Evolutionary conservation across 352 stramenopile species (phyloP), one percentile per base, ranked within the genome.

Genomic region (Globisporangium polare): DNA sequence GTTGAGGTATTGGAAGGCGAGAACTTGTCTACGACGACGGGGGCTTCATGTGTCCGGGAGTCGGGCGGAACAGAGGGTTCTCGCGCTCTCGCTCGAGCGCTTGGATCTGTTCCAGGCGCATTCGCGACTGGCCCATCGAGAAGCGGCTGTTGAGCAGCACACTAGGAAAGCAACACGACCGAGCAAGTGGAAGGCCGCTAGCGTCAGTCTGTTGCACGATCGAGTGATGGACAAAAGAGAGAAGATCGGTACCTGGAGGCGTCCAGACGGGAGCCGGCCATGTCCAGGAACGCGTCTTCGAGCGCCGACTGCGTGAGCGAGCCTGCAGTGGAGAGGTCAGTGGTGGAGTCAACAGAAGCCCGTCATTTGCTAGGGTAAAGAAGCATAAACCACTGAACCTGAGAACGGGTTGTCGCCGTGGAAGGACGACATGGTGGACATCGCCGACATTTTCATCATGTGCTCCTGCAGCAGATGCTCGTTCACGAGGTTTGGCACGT

Each of bases 201-300:
- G n/a, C n/a, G n/a, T n/a, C n/a, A n/a, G n/a, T n/a, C n/a, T n/a
- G n/a, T n/a, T n/a, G n/a, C n/a, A n/a, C n/a, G n/a, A n/a, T n/a
- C n/a, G n/a, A n/a, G n/a, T n/a, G n/a, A n/a, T n/a, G n/a, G n/a
- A n/a, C n/a, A n/a, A n/a, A n/a, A n/a, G n/a, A n/a, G 20, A 47
- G n/a, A 39, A 15, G 33, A 7, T 17, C 12, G 33, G 9, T 63
- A 83, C 77, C 67, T 90, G 13, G 84, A 90, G 39, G 80, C 68
- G 41, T 94, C 84, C 37, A 94, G 66, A 3, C 80, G 78, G 0
- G 84, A 94, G 20, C 84, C 84, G 2, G 86, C 84, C 80, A 95
- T 90, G 51, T 95, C 86, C 27, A 95, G 67, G 51, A 95, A 93
- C 10, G 86, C 86, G 10, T 95, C 86, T 71, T 90, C 86, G 24